Conservation (phyloP, 2,329 filamentous ascomycete species). For the Calonectria pseudoreteaudii region DNA sequence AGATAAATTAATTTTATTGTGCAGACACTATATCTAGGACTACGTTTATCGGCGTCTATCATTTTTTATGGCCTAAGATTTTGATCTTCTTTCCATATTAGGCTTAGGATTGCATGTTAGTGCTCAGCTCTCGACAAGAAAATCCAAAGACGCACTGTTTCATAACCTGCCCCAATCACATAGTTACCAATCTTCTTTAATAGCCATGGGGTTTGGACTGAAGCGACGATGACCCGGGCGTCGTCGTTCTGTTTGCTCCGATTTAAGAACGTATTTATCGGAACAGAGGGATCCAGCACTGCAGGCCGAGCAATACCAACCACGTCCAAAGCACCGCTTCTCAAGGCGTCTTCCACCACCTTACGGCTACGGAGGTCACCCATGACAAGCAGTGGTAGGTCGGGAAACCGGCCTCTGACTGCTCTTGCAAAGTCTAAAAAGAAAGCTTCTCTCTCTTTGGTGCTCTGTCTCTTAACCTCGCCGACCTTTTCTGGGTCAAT, state of each 20-base stretch:
- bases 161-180: background rate
- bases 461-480: constrained; percentile 1
- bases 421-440: background rate
- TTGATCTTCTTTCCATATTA: background rate
- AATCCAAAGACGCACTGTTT: background rate
- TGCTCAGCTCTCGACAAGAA: background rate
- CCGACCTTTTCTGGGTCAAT: background rate
- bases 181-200: background rate
- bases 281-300: background rate
- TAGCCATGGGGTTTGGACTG: background rate
- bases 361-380: background rate
- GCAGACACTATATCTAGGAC: no score
- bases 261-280: background rate
- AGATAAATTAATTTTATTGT: no score
- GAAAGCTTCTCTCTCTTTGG: background rate
- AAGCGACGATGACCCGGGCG: background rate
- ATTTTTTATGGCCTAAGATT: background rate
- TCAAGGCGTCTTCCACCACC: background rate
- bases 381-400: background rate
- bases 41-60: background rate
- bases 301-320: background rate
- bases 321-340: background rate
- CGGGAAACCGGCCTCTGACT: background rate
- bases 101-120: background rate
- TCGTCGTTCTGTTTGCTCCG: background rate